Conservation (phyloP, 305 asterid genomes). For the Fraxinus dipetala region DNA sequence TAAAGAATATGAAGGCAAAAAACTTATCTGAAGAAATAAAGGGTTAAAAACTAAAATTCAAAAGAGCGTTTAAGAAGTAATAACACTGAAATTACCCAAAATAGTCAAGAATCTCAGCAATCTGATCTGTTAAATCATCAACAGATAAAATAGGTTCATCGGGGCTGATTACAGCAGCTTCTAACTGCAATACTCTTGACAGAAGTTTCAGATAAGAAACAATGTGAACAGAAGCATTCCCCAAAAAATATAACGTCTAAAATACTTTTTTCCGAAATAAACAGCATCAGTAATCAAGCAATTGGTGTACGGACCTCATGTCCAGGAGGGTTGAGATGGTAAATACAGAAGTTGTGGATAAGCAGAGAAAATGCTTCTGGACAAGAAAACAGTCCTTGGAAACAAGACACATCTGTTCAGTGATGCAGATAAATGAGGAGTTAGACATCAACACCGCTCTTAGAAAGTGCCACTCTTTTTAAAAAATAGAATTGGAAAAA, state of each 20-base stretch:
- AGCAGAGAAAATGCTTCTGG: constrained; percentile 72
- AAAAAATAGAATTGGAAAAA: not conserved
- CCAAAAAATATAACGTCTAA: constrained; percentile 6
- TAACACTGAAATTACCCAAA: constrained; percentile 53
- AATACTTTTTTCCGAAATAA: not conserved
- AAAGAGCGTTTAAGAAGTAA: not conserved
- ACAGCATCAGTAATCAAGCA: constrained; percentile 6
- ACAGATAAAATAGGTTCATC: constrained; percentile 58
- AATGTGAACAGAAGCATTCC: constrained; percentile 3
- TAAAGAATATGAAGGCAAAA: not conserved
- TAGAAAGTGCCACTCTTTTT: not conserved
- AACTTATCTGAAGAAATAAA: not conserved
- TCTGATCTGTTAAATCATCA: constrained; percentile 81
- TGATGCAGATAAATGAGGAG: constrained; percentile 29
- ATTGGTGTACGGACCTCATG: constrained; percentile 58
- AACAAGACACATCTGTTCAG: constrained; percentile 67
- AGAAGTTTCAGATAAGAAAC: constrained; percentile 31
- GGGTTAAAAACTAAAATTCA: not conserved
- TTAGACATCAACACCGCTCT: constrained; percentile 26
- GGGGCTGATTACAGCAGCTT: constrained; percentile 52
- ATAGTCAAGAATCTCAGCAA: constrained; percentile 71
- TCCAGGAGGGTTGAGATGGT: constrained; percentile 78
- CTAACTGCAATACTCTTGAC: constrained; percentile 62
- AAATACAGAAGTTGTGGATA: constrained; percentile 76
- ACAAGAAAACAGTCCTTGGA: constrained; percentile 62